Evolutionary conservation across 345 rosid species (phyloP).

Genomic region (Citrus glauca): DNA sequence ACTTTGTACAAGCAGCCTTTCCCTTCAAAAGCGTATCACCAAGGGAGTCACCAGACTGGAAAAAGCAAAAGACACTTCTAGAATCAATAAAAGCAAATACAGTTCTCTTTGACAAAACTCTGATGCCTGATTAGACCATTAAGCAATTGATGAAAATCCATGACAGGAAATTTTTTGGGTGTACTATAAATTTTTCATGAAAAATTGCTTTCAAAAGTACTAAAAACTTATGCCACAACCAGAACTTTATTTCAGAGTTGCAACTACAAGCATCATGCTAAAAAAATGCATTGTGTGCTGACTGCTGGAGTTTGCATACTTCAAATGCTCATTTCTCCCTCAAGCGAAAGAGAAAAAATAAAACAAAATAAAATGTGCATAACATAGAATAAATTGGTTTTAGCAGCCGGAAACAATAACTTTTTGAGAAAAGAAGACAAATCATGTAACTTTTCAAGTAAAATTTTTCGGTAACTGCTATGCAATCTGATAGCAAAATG

Average conservation of each 20-base stretch:
- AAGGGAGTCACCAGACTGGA: slow-evolving; percentile 45
- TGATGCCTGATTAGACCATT: slow-evolving; percentile 5
- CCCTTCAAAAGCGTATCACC: slow-evolving; percentile 50
- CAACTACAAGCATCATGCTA: background rate
- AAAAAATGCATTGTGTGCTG: background rate
- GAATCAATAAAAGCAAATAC: slow-evolving; percentile 9
- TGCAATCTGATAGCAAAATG: background rate
- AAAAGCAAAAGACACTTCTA: background rate
- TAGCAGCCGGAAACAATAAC: background rate
- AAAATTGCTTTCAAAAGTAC: background rate
- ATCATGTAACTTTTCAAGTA: background rate
- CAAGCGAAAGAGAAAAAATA: background rate
- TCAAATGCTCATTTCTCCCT: background rate
- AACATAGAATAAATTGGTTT: background rate
- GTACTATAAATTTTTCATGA: background rate
- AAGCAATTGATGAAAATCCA: background rate
- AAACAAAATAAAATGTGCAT: background rate
- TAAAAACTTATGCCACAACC: background rate
- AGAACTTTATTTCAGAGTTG: background rate
- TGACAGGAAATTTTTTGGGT: background rate
- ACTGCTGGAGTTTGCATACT: background rate
- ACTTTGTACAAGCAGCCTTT: slow-evolving; percentile 80
- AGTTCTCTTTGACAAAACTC: background rate
- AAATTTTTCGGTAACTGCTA: background rate
- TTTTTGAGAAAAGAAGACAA: background rate